A percentile compares a stretch with the other conserved stretches of the same genome.
Conservation (phyloP, 2,329 filamentous ascomycete genomes). For the Rhynchosporium agropyri region DNA sequence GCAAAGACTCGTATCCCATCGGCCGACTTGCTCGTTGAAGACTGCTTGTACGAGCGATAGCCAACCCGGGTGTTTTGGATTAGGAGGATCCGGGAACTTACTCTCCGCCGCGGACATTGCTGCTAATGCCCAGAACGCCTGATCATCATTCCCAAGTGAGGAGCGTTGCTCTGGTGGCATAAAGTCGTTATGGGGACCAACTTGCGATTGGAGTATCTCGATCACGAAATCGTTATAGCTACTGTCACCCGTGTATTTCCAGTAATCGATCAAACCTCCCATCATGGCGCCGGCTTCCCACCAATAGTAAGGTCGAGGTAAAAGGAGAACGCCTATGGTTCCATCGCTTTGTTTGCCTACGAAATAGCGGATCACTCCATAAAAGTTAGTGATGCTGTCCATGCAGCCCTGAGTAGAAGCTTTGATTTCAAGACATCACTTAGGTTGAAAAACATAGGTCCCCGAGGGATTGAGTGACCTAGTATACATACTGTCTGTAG, state of each 20-base stretch:
- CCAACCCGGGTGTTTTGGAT: conserved; percentile 60
- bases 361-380: conserved; percentile 51
- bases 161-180: conserved; percentile 73
- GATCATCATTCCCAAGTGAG: conserved; percentile 72
- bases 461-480: no score
- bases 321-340: conserved; percentile 53
- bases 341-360: conserved; percentile 52
- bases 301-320: conserved; percentile 56
- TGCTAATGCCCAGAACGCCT: conserved; percentile 72
- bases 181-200: conserved; percentile 71
- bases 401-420: no score
- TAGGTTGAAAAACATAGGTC: no score
- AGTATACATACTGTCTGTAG: conserved; percentile 43
- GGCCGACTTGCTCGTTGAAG: conserved; percentile 73
- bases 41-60: conserved; percentile 73
- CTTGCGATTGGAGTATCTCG: conserved; percentile 72
- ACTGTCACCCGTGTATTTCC: conserved; percentile 75
- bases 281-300: conserved; percentile 71
- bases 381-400: no score
- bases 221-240: conserved; percentile 69
- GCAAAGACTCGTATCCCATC: conserved; percentile 71
- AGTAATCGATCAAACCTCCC: conserved; percentile 75
- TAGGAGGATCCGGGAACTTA: conserved; percentile 58
- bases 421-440: no score
- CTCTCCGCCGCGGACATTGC: conserved; percentile 70